Percentiles rank a stretch among this genome's conserved stretches.
phyloP scores from a whole-genome alignment of 108 stramenopile species.

The Stephanodiscus triporus region DNA sequence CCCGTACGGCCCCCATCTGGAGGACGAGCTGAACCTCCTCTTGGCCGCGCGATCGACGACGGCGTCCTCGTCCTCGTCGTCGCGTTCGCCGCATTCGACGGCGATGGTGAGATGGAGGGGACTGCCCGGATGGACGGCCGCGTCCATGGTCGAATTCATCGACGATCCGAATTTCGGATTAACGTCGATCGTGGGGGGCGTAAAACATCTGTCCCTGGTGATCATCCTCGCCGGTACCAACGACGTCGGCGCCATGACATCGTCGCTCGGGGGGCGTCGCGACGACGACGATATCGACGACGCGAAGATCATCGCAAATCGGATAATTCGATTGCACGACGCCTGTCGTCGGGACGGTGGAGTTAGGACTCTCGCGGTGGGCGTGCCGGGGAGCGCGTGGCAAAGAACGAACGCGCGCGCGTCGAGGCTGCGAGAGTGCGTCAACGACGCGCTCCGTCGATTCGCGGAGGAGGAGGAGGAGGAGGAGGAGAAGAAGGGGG shows the following conservation, averaged over 20 bases:
- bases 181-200: constrained; percentile 32
- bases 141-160: constrained; percentile 52
- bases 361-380: constrained; percentile 61
- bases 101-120: constrained; percentile 59
- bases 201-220: constrained; percentile 55
- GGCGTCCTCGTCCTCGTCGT: background rate
- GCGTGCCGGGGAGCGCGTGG: constrained; percentile 72
- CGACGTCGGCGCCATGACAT: constrained; percentile 63
- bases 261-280: constrained; percentile 5
- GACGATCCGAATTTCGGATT: constrained; percentile 44
- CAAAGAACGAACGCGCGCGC: constrained; percentile 48
- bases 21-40: constrained; percentile 42
- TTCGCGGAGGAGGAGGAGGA: constrained; percentile 39
- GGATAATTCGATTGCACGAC: constrained; percentile 45
- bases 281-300: background rate
- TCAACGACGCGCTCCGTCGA: constrained; percentile 52
- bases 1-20: constrained; percentile 74
- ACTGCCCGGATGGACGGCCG: constrained; percentile 72
- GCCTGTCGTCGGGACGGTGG: constrained; percentile 27
- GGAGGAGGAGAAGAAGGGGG: too few species aligned
- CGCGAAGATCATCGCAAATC: constrained; percentile 8
- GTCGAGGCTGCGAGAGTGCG: constrained; percentile 20
- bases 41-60: background rate
- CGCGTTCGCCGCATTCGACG: background rate
- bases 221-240: constrained; percentile 74